Percentiles rank a stretch among this genome's conserved stretches.
Conservation (phyloP, 1,284 basidiomycete genomes). For the Melampsora americana region DNA sequence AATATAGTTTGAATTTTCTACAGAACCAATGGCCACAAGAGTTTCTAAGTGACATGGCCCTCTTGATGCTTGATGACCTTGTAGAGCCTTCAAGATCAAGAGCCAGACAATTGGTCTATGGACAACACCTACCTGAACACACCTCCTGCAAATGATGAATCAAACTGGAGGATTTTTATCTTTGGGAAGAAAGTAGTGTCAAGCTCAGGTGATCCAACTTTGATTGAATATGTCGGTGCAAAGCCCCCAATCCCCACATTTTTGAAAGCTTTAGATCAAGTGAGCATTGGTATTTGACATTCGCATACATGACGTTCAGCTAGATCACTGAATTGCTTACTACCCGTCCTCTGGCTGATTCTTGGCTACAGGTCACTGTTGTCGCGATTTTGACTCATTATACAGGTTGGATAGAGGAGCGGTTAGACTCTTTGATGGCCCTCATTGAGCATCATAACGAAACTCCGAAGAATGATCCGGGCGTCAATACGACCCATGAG, state of each 20-base stretch:
- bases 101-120: conserved; percentile 32
- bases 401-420: conserved; percentile 29
- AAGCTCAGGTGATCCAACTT: not conserved
- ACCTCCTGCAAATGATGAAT: conserved; percentile 24
- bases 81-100: conserved; percentile 22
- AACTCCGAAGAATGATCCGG: not conserved
- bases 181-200: conserved; percentile 6
- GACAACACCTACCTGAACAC: not conserved
- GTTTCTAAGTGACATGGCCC: not conserved
- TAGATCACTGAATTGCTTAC: not conserved
- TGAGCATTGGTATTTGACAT: not conserved
- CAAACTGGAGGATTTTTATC: conserved; percentile 39
- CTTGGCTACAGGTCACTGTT: not conserved
- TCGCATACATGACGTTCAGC: not conserved
- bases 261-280: conserved; percentile 40
- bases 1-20: not conserved
- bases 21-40: not conserved
- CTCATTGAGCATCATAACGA: not conserved
- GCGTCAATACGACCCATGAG: not conserved
- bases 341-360: not conserved
- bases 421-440: not conserved
- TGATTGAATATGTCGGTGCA: not conserved
- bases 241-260: conserved; percentile 20
- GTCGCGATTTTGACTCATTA: conserved; percentile 25
- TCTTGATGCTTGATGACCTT: not conserved